Evolutionary conservation across 495 filamentous ascomycete genomes (phyloP).

Genomic region (Aspergillus affinis): DNA sequence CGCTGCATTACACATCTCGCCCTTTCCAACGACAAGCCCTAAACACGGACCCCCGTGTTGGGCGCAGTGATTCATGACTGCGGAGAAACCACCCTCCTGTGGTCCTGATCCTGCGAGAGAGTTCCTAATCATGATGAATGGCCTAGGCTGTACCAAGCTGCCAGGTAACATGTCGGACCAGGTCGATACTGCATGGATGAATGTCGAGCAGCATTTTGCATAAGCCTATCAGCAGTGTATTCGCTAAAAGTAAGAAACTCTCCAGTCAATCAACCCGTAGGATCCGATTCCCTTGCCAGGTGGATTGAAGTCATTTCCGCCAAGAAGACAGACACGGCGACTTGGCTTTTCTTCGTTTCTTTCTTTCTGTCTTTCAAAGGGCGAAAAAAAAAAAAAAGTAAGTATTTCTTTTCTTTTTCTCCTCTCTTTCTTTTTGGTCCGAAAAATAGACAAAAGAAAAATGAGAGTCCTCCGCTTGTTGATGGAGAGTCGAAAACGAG

Average conservation of each 20-base stretch:
- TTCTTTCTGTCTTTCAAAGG: too few relatives aligned
- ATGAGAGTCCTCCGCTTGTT: background rate
- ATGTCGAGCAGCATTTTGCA: constrained; percentile 23
- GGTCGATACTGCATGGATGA: constrained; percentile 11
- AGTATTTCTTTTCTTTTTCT: background rate
- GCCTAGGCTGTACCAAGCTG: constrained; percentile 7
- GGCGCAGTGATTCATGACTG: constrained; percentile 8
- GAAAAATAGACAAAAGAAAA: background rate
- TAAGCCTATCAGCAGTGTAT: constrained; percentile 9
- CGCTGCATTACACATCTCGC: background rate
- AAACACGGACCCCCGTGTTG: constrained; percentile 13
- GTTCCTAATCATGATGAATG: background rate
- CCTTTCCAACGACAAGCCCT: constrained; percentile 3
- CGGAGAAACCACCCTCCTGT: constrained; percentile 1
- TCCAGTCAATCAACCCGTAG: constrained; percentile 3
- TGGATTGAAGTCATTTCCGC: background rate
- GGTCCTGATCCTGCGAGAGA: constrained; percentile 2
- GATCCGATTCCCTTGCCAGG: constrained; percentile 1
- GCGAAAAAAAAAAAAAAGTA: too few relatives aligned
- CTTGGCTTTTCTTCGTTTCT: background rate
- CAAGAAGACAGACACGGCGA: background rate
- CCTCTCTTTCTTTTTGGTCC: background rate
- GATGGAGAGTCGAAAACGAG: background rate
- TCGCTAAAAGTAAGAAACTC: constrained; percentile 7
- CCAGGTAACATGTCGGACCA: constrained; percentile 1